A percentile compares a stretch with the other conserved stretches of the same genome.
phyloP scores from a whole-genome alignment of 2,329 filamentous ascomycete species.

The Emericellopsis cladophorae region DNA sequence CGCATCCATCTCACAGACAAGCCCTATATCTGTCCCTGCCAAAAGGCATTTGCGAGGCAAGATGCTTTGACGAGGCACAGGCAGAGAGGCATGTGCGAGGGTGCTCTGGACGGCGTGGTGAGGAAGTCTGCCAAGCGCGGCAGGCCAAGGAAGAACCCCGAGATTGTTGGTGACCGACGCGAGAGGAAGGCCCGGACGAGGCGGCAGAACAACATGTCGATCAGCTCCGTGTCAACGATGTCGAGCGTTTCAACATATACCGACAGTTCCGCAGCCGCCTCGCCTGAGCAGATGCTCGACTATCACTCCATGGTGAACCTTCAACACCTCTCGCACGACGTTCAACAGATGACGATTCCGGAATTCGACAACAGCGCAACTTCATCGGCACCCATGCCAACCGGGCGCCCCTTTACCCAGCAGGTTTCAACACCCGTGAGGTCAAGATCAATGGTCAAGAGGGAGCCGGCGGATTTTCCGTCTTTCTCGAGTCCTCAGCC shows the following conservation, averaged over 20 bases:
- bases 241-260: conserved; percentile 44
- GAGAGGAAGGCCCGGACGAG: conserved; percentile 35
- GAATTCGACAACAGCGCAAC: conserved; percentile 10
- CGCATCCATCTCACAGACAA: conserved; percentile 97
- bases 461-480: too few relatives aligned
- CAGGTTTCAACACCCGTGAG: too few relatives aligned
- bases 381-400: conserved; percentile 32
- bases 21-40: conserved; percentile 87
- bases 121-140: conserved; percentile 50
- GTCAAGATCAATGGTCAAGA: too few relatives aligned
- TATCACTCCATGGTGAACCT: conserved; percentile 35
- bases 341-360: background rate
- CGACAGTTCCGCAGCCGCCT: conserved; percentile 41
- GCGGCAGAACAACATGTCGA: conserved; percentile 41
- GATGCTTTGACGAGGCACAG: conserved; percentile 90
- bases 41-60: conserved; percentile 87
- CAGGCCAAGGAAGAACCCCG: conserved; percentile 49
- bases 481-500: too few relatives aligned
- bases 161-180: conserved; percentile 25
- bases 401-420: conserved; percentile 1
- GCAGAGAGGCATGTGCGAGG: conserved; percentile 92
- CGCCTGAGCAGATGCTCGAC: conserved; percentile 19
- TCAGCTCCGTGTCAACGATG: conserved; percentile 35
- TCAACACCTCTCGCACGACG: too few relatives aligned
- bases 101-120: conserved; percentile 72